A percentile compares a stretch with the other conserved stretches of the same genome.
phyloP scores from a whole-genome alignment of 1,284 basidiomycete species.

The Paramarasmius palmivorus region DNA sequence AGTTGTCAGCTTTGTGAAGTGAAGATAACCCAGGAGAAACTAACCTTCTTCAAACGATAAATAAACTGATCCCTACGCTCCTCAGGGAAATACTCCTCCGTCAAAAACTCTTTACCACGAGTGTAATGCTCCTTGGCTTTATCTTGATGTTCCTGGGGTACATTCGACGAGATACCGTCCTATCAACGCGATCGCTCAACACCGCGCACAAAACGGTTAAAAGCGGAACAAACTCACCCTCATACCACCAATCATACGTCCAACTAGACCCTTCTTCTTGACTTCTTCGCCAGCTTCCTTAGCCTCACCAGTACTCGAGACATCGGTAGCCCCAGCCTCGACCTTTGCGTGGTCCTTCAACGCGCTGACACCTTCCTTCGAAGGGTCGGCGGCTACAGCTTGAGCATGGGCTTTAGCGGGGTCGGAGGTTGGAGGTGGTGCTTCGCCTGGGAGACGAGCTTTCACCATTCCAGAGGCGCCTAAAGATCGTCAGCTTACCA shows the following conservation, averaged over 20 bases:
- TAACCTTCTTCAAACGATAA: constrained; percentile 75
- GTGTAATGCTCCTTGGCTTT: constrained; percentile 51
- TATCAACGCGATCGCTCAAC: neutral
- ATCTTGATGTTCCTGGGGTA: constrained; percentile 67
- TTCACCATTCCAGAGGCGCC: no score
- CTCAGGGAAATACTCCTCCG: constrained; percentile 84
- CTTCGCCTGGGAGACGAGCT: no score
- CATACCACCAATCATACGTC: constrained; percentile 40
- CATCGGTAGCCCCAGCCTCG: no score
- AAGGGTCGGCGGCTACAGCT: no score
- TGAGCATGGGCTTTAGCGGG: no score
- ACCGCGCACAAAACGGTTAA: constrained; percentile 25
- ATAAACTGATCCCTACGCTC: constrained; percentile 85
- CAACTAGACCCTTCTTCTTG: constrained; percentile 54
- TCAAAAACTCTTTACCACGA: constrained; percentile 63
- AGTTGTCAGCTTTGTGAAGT: constrained; percentile 14
- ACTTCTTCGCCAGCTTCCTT: neutral
- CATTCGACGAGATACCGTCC: constrained; percentile 36
- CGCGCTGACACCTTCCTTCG: no score
- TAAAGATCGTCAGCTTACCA: no score
- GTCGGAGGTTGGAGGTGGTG: no score
- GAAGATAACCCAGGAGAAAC: constrained; percentile 8
- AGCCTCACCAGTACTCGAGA: neutral
- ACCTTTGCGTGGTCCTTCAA: no score
- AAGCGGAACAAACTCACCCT: constrained; percentile 2